Evolutionary conservation across 2,329 filamentous ascomycete genomes (phyloP).

Genomic region (Trichoderma endophyticum): DNA sequence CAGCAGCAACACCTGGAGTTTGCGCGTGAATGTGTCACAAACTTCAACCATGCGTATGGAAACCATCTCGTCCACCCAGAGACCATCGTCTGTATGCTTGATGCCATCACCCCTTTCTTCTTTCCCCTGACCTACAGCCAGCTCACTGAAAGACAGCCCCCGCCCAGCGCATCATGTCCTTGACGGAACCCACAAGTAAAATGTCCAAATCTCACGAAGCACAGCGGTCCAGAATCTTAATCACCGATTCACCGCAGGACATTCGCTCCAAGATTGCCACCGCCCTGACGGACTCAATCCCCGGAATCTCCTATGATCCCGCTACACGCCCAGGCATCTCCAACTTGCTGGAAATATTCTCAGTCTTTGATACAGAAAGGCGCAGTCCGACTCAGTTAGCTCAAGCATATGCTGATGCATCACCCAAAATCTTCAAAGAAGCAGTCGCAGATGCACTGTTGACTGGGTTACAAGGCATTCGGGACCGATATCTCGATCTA

Average conservation of each 20-base stretch:
- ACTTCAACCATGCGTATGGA: slow-evolving; percentile 77
- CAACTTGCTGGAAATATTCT: slow-evolving; percentile 80
- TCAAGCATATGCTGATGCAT: slow-evolving; percentile 35
- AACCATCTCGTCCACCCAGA: slow-evolving; percentile 63
- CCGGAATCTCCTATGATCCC: slow-evolving; percentile 70
- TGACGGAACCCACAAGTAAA: slow-evolving; percentile 72
- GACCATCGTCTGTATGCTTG: slow-evolving; percentile 64
- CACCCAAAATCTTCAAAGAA: slow-evolving; percentile 43
- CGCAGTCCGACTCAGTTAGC: slow-evolving; percentile 43
- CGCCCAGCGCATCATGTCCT: slow-evolving; percentile 83
- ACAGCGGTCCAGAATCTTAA: slow-evolving; percentile 71
- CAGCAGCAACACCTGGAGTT: slow-evolving; percentile 94
- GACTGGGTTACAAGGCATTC: slow-evolving; percentile 50
- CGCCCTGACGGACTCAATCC: slow-evolving; percentile 72
- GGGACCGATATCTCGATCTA: slow-evolving; percentile 54
- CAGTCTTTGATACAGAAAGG: slow-evolving; percentile 55
- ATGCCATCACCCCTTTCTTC: neutral
- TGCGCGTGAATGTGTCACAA: slow-evolving; percentile 76
- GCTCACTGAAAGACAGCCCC: slow-evolving; percentile 51
- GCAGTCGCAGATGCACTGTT: slow-evolving; percentile 58
- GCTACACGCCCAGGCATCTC: slow-evolving; percentile 72
- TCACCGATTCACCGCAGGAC: slow-evolving; percentile 65
- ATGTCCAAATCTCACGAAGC: slow-evolving; percentile 90
- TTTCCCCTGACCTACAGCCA: neutral
- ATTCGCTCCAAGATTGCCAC: slow-evolving; percentile 68